Evolutionary conservation across 805 yeast genomes (phyloP), one percentile per base, ranked within the genome.

Genomic region (Nakazawaea anatomiae): DNA sequence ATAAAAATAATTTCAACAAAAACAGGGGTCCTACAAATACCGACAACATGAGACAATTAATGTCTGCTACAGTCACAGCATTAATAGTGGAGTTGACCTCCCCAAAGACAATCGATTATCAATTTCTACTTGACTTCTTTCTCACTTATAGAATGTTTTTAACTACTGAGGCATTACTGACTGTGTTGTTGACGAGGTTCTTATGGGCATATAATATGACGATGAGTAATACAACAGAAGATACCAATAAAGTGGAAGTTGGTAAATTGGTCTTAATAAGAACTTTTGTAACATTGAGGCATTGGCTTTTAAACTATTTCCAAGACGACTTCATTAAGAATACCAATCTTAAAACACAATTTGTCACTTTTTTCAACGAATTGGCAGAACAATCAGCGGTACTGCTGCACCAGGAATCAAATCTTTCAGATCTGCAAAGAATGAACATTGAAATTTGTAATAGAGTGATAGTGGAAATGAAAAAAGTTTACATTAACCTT

Each of bases 301-400:
- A 89, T 69, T 92, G 98, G 96, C 65, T 92, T 18, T 67, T 88
- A 53, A 92, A 91, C 65, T 91, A 88, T 64, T 94, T 89, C 60
- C 75, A 82, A 41, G 92, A 88, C 62, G 98, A 94, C 65, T 94
- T 91, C 63, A 70, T 85, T 29, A 66, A 77, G 12, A 73, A 78
- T 45, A 58, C 68, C 25, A 71, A 75, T 49, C 66, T 85, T 35
- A 69, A 90, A 50, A 55, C 58, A 27, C 57, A 65, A 28, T 75
- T 81, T 51, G 64, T 74, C 3, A 55, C 64, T 11, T 71, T 73
- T 12, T 56, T 82, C 39, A 74, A 79, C 62, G 68, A 65, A 56
- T 48, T 73, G 53, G 46, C 73, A 7, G 43, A 48, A 7, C 35
- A 35, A 8, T 5, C 43, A 57, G 14, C 27, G 12, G 25, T 7